Evolutionary conservation across 306 rosid genomes (phyloP).

Genomic region (Echinosophora koreensis): DNA sequence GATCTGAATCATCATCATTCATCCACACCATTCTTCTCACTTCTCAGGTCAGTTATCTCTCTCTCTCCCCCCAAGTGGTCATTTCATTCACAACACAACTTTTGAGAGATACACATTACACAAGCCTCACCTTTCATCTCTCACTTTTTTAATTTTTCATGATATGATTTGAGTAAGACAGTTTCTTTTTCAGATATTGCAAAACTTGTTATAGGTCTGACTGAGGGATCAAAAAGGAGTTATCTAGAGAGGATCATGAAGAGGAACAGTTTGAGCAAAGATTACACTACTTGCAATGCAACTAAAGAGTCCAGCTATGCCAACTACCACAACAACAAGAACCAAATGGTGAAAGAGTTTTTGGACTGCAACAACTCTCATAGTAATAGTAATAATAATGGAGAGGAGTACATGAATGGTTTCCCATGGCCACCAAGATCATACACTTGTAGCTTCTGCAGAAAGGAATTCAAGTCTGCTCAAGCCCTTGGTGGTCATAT

Average conservation of each 20-base stretch:
- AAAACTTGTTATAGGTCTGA: slow-evolving; percentile 29
- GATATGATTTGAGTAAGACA: slow-evolving; percentile 51
- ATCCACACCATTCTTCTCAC: slow-evolving; percentile 42
- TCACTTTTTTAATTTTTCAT: slow-evolving; percentile 15
- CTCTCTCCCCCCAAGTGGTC: slow-evolving; percentile 32
- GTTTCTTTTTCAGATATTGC: slow-evolving; percentile 49
- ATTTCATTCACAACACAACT: slow-evolving; percentile 35
- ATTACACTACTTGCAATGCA: slow-evolving; percentile 17
- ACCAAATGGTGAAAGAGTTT: slow-evolving; percentile 41
- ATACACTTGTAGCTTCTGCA: slow-evolving; percentile 88
- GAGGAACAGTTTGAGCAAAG: slow-evolving; percentile 48
- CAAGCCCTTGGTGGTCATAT: slow-evolving; percentile 98
- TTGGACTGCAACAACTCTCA: slow-evolving; percentile 28
- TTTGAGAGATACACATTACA: slow-evolving; percentile 20
- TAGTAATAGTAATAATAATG: slow-evolving; percentile 21
- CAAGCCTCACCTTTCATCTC: background rate
- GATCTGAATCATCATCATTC: slow-evolving; percentile 37
- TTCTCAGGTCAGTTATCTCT: slow-evolving; percentile 43
- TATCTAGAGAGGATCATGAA: slow-evolving; percentile 47
- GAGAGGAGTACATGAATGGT: slow-evolving; percentile 62
- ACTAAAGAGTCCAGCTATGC: too few species aligned
- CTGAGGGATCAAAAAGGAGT: slow-evolving; percentile 38
- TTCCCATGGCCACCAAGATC: slow-evolving; percentile 93
- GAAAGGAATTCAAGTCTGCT: slow-evolving; percentile 91
- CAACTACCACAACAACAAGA: slow-evolving; percentile 20